Percentiles rank a stretch among this genome's conserved stretches.
phyloP scores from a whole-genome alignment of 1,284 basidiomycete genomes.

The Apiotrichum gracile region DNA sequence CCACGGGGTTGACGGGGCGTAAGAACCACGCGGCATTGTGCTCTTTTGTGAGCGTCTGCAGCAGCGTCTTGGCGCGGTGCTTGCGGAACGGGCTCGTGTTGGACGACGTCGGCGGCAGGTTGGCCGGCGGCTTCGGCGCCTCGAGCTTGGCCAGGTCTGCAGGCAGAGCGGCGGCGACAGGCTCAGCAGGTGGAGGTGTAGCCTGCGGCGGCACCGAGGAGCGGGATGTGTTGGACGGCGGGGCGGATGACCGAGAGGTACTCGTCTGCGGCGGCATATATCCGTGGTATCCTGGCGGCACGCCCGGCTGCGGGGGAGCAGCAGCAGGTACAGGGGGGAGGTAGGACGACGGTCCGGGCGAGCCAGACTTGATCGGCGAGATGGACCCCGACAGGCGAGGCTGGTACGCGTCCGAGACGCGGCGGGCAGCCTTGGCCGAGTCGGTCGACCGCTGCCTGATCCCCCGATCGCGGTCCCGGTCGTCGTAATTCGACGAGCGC shows the following conservation, averaged over 20 bases:
- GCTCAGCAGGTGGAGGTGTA: no score
- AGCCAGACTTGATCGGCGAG: neutral
- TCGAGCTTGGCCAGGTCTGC: slow-evolving; percentile 33
- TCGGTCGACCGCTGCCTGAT: neutral
- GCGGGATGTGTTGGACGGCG: no score
- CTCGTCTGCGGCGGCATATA: slow-evolving; percentile 37
- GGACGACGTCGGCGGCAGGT: slow-evolving; percentile 23
- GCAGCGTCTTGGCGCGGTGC: slow-evolving; percentile 70
- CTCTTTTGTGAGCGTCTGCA: slow-evolving; percentile 61
- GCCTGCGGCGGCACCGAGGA: no score
- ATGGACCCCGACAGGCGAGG: neutral
- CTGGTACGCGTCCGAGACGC: neutral
- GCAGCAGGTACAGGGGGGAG: slow-evolving; percentile 1
- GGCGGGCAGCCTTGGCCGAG: neutral
- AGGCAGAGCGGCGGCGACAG: no score
- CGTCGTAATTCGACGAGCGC: neutral
- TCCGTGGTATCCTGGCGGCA: slow-evolving; percentile 15
- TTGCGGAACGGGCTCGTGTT: slow-evolving; percentile 56
- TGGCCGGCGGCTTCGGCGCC: slow-evolving; percentile 33
- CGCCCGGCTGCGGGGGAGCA: neutral
- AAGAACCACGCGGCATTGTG: slow-evolving; percentile 70
- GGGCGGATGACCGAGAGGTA: no score
- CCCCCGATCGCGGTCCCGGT: no score
- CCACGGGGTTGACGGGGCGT: slow-evolving; percentile 76
- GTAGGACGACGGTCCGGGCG: neutral